Conservation (phyloP, 495 filamentous ascomycete genomes). For the Penicillium cosmopolitanum region DNA sequence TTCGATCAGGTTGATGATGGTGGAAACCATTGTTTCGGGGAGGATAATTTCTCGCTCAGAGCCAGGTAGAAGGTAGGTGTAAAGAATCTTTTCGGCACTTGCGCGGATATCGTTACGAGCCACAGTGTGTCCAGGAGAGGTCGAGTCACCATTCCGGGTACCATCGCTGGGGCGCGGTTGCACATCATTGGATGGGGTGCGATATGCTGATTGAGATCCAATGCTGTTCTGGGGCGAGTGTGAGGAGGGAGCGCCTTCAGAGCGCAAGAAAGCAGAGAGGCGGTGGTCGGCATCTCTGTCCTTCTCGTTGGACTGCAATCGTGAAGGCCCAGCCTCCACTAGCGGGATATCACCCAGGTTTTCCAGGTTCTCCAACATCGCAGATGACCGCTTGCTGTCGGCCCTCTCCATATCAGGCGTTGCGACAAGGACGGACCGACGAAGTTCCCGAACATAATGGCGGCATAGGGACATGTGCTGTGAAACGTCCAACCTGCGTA, state of each 20-base stretch:
- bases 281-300: slow-evolving; percentile 76
- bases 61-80: slow-evolving; percentile 89
- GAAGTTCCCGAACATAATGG: slow-evolving; percentile 94
- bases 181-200: slow-evolving; percentile 51
- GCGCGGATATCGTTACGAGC: slow-evolving; percentile 83
- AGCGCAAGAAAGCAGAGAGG: slow-evolving; percentile 85
- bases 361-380: slow-evolving; percentile 71
- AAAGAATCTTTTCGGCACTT: slow-evolving; percentile 96
- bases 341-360: slow-evolving; percentile 63
- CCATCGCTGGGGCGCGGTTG: slow-evolving; percentile 69
- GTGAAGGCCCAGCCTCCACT: slow-evolving; percentile 49
- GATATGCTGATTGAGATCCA: slow-evolving; percentile 51
- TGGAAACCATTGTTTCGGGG: slow-evolving; percentile 79
- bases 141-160: slow-evolving; percentile 55
- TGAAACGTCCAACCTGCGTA: slow-evolving; percentile 90
- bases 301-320: slow-evolving; percentile 45
- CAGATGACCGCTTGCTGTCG: slow-evolving; percentile 81
- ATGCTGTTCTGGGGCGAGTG: slow-evolving; percentile 73
- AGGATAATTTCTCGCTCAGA: slow-evolving; percentile 94
- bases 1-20: slow-evolving; percentile 83
- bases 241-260: slow-evolving; percentile 59
- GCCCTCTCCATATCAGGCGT: slow-evolving; percentile 88
- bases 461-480: slow-evolving; percentile 98
- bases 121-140: slow-evolving; percentile 83
- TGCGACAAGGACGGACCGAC: slow-evolving; percentile 87